These are phyloP conservation scores for Cladochytrium replicatum DNA, from an alignment of 192 early-diverging fungal genomes.

Conservation along the genomic window DNA sequence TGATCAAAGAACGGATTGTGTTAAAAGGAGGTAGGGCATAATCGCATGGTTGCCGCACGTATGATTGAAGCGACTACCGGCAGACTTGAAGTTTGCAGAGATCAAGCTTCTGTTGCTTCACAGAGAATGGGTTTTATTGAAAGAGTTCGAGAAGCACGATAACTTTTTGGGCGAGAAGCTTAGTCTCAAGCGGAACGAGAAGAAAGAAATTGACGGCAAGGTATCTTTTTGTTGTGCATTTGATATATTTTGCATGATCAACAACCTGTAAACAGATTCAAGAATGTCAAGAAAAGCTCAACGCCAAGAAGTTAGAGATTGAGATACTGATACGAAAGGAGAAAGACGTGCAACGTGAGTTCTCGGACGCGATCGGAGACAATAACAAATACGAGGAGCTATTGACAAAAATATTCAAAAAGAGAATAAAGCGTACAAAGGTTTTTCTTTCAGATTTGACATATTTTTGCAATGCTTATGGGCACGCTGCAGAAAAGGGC, in stretches of 20 bases:
- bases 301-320: slow-evolving; percentile 45
- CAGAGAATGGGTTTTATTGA: slow-evolving; percentile 50
- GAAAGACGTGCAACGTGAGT: slow-evolving; percentile 45
- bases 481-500: not conserved
- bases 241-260: slow-evolving; percentile 1
- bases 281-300: slow-evolving; percentile 54
- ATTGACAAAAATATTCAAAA: slow-evolving; percentile 47
- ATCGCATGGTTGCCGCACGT: not conserved
- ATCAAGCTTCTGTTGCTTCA: slow-evolving; percentile 52
- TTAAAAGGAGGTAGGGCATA: slow-evolving; percentile 36
- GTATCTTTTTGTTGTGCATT: slow-evolving; percentile 5
- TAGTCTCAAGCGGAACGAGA: slow-evolving; percentile 33
- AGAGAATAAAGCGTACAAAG: slow-evolving; percentile 49
- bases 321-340: slow-evolving; percentile 38
- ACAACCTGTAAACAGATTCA: slow-evolving; percentile 25
- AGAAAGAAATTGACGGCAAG: slow-evolving; percentile 45
- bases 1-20: slow-evolving; percentile 39
- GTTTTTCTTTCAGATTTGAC: slow-evolving; percentile 13
- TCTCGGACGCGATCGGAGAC: slow-evolving; percentile 33
- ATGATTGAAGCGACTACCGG: not conserved
- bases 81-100: slow-evolving; percentile 51
- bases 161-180: slow-evolving; percentile 44
- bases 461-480: slow-evolving; percentile 7
- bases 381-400: slow-evolving; percentile 55
- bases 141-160: slow-evolving; percentile 60